Evolutionary conservation across 75 land plant genomes (phyloP).

Genomic region (Larix kaempferi): DNA sequence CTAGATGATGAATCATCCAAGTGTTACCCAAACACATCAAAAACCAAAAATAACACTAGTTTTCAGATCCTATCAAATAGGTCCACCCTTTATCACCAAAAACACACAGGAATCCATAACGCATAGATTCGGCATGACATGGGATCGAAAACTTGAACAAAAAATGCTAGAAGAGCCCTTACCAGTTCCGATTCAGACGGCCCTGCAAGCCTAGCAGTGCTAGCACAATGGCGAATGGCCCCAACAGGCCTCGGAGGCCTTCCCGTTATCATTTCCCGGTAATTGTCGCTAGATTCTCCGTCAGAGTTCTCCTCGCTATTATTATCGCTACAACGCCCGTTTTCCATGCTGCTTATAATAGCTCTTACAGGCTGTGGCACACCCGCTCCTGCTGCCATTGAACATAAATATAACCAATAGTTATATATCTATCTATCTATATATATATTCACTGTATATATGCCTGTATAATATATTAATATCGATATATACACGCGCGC

Average conservation of each 20-base stretch:
- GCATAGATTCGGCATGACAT: not conserved
- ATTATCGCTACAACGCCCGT: not conserved
- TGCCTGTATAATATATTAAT: too few relatives aligned
- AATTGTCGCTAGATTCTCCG: not conserved
- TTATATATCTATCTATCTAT: too few relatives aligned
- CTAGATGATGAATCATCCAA: not conserved
- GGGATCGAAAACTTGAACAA: not conserved
- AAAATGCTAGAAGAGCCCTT: not conserved
- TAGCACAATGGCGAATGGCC: slow-evolving; percentile 37
- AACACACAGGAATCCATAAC: not conserved
- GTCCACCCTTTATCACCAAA: not conserved
- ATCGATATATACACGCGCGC: too few relatives aligned
- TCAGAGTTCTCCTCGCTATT: not conserved
- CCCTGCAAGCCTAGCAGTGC: slow-evolving; percentile 18
- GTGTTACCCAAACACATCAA: not conserved
- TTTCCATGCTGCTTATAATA: slow-evolving; percentile 1
- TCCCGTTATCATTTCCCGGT: slow-evolving; percentile 6
- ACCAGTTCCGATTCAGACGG: slow-evolving; percentile 11
- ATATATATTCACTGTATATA: too few relatives aligned
- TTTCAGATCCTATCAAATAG: not conserved
- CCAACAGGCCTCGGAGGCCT: slow-evolving; percentile 40
- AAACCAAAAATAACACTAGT: not conserved
- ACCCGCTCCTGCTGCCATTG: slow-evolving; percentile 12
- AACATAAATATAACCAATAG: slow-evolving; percentile 4
- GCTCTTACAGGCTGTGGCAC: slow-evolving; percentile 15